These are phyloP conservation scores for Populus pruinosa DNA, from an alignment of 345 rosid genomes.

Conservation along the genomic window DNA sequence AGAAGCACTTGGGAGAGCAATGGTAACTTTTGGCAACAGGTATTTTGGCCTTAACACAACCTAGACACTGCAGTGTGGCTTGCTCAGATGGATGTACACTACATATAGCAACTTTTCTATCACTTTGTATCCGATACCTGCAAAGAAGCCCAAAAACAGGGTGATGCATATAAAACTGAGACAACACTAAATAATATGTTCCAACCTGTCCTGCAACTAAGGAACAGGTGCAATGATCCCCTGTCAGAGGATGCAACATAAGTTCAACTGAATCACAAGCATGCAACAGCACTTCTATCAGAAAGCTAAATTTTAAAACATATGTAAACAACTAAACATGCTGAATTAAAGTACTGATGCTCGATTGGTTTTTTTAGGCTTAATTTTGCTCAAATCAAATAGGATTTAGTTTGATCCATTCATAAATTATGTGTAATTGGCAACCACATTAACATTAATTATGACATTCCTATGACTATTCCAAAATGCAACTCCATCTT, in stretches of 20 bases:
- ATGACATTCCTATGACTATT: neutral
- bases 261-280: neutral
- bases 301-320: neutral
- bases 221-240: neutral
- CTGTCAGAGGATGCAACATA: neutral
- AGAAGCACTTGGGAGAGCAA: conserved; percentile 87
- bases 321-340: neutral
- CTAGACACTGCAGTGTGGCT: conserved; percentile 88
- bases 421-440: neutral
- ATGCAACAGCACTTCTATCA: neutral
- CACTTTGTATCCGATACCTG: conserved; percentile 94
- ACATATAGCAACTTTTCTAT: conserved; percentile 79
- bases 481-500: neutral
- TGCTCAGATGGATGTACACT: conserved; percentile 88
- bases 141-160: conserved; percentile 21
- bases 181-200: neutral
- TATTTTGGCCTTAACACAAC: conserved; percentile 81
- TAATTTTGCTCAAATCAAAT: neutral
- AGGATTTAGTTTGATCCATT: neutral
- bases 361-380: neutral
- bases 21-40: conserved; percentile 88
- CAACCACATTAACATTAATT: neutral
- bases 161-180: neutral
- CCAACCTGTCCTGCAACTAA: neutral
- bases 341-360: neutral